Evolutionary conservation across 352 stramenopile genomes (phyloP), one percentile per base, ranked within the genome.

Genomic region (Phytophthora lateralis): DNA sequence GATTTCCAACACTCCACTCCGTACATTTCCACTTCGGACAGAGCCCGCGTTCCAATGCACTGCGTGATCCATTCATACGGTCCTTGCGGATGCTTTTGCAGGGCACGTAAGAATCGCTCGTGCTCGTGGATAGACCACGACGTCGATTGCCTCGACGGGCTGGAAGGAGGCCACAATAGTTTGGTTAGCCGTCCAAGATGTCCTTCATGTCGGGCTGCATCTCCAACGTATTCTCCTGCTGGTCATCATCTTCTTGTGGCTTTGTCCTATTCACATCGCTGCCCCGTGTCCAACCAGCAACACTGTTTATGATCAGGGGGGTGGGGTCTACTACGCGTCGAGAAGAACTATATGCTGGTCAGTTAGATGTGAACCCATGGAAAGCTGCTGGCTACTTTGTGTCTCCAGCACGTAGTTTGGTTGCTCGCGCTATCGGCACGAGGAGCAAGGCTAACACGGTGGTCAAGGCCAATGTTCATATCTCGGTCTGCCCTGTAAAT

Each of bases 121-220:
- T 41, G 45, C n/a, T 53, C 45, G 9, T 39, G 8, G 10, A 10
- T 26, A 17, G 45, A 27, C n/a, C 45, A 53, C 15, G 6, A n/a
- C 2, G 15, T 27, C n/a, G 32, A n/a, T 15, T 37, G 32, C 32
- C n/a, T 9, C 10, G 10, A 37, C 32, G 32, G 32, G n/a, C 32
- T 37, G 32, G 12, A 37, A 12, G 32, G 10, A 37, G 32, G 32
- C 32, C 32, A 37, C 32, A 15, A 37, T 6, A 6, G 32, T 37
- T 37, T 46, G 17, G 54, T 52, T 26, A 14, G 20, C n/a, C 17
- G 10, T 24, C 9, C 18, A 63, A 18, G 11, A 50, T 15, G n/a
- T 63, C 37, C 4, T 29, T 63, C 27, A 63, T 17, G 15, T 38
- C 49, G 3, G 37, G 10, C 18, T 55, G 17, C 10, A 15, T 5